Conservation (phyloP, 306 rosid species). For the Rosa multiflora region DNA sequence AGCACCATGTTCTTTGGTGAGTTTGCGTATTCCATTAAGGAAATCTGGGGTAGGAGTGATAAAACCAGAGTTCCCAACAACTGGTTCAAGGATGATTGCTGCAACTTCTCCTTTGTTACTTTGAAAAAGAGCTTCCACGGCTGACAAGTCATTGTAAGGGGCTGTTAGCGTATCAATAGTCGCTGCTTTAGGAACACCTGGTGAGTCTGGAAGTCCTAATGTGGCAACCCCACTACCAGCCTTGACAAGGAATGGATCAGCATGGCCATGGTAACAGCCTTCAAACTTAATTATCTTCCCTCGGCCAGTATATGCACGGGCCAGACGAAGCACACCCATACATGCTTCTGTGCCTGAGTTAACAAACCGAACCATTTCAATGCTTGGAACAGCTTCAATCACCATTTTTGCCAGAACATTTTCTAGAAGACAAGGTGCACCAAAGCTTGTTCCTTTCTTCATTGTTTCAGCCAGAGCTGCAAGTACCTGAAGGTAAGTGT, state of each 20-base stretch:
- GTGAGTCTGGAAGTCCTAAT: slow-evolving; percentile 95
- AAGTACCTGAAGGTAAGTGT: slow-evolving; percentile 61
- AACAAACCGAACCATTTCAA: slow-evolving; percentile 94
- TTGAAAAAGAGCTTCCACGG: slow-evolving; percentile 72
- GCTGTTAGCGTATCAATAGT: slow-evolving; percentile 81
- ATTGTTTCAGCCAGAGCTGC: slow-evolving; percentile 88
- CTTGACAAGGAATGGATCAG: slow-evolving; percentile 93
- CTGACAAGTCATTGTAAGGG: slow-evolving; percentile 65
- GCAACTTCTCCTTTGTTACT: slow-evolving; percentile 68
- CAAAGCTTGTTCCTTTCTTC: slow-evolving; percentile 98
- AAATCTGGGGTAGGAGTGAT: slow-evolving; percentile 67
- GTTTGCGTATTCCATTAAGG: slow-evolving; percentile 58
- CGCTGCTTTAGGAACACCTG: slow-evolving; percentile 92
- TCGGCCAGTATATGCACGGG: slow-evolving; percentile 77
- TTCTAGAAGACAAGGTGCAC: slow-evolving; percentile 93
- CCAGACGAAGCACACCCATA: slow-evolving; percentile 87
- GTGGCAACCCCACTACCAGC: slow-evolving; percentile 99
- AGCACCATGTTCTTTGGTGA: slow-evolving; percentile 62
- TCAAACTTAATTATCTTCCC: slow-evolving; percentile 83
- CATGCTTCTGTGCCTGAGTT: slow-evolving; percentile 98
- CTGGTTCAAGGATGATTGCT: slow-evolving; percentile 83
- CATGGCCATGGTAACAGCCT: slow-evolving; percentile 99
- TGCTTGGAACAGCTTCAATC: slow-evolving; percentile 83
- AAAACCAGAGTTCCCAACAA: slow-evolving; percentile 93
- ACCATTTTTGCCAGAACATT: slow-evolving; percentile 79